A percentile compares a stretch with the other conserved stretches of the same genome.
Evolutionary conservation across 495 filamentous ascomycete species (phyloP).

Genomic region (Neurospora hispaniola): DNA sequence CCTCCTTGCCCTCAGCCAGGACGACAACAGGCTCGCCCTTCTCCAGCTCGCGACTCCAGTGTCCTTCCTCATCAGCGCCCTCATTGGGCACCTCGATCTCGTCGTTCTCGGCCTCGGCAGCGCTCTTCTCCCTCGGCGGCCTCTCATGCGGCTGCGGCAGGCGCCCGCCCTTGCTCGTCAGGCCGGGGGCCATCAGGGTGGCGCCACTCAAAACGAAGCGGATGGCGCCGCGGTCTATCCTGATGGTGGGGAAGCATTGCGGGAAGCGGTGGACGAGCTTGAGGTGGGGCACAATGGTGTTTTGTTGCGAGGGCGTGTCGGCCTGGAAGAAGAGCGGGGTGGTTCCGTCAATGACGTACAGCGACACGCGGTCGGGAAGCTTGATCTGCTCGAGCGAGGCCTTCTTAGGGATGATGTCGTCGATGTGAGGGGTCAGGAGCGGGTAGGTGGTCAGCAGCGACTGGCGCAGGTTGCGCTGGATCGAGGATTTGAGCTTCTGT

Average conservation of each 20-base stretch:
- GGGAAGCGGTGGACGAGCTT: slow-evolving; percentile 65
- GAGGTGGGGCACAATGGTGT: slow-evolving; percentile 65
- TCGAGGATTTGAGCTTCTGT: slow-evolving; percentile 95
- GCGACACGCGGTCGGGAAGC: slow-evolving; percentile 76
- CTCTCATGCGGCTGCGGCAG: slow-evolving; percentile 44
- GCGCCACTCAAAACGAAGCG: slow-evolving; percentile 91
- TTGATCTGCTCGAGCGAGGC: slow-evolving; percentile 85
- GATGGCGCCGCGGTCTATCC: slow-evolving; percentile 89
- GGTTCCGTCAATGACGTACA: slow-evolving; percentile 67
- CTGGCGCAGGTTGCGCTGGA: slow-evolving; percentile 73
- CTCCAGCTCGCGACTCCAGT: slow-evolving; percentile 50
- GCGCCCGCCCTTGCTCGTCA: slow-evolving; percentile 71
- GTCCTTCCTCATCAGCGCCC: slow-evolving; percentile 33
- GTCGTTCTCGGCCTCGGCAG: slow-evolving; percentile 9
- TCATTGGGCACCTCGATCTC: slow-evolving; percentile 36
- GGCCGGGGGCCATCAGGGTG: slow-evolving; percentile 86
- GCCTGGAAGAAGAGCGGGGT: slow-evolving; percentile 85
- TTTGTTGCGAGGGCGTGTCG: slow-evolving; percentile 33
- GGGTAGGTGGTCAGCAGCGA: slow-evolving; percentile 79
- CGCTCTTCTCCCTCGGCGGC: slow-evolving; percentile 18
- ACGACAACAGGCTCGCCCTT: slow-evolving; percentile 77
- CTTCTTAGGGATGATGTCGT: slow-evolving; percentile 94
- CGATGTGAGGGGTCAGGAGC: slow-evolving; percentile 75
- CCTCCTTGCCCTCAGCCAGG: slow-evolving; percentile 84
- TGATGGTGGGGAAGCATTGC: slow-evolving; percentile 49